Conservation (phyloP, 768 basidiomycete species). For the Pleurotus tuber-regium region DNA sequence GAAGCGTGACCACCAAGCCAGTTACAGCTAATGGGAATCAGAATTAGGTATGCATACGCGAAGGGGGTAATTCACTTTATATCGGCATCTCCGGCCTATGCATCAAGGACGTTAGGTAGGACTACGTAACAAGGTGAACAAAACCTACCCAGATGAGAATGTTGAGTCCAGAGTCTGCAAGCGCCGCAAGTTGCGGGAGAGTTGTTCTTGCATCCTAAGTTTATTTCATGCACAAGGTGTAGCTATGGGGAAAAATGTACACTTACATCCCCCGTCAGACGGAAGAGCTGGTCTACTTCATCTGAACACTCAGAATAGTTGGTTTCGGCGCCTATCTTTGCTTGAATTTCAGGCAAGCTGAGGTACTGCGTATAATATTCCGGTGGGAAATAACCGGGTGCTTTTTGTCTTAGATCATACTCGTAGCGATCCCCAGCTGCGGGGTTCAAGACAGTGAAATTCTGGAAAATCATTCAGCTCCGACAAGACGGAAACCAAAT, state of each 20-base stretch:
- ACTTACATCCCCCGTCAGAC: conserved; percentile 55
- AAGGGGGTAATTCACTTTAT: conserved; percentile 49
- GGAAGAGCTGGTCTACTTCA: conserved; percentile 39
- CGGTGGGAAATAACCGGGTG: conserved; percentile 54
- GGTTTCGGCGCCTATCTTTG: conserved; percentile 49
- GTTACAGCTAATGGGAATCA: conserved; percentile 40
- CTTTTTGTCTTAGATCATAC: conserved; percentile 58
- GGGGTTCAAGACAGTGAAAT: conserved; percentile 44
- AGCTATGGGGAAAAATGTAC: neutral
- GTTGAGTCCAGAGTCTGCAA: conserved; percentile 41
- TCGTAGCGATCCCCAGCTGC: conserved; percentile 52
- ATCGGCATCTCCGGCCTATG: conserved; percentile 50
- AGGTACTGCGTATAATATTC: conserved; percentile 53
- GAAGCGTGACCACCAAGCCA: conserved; percentile 46
- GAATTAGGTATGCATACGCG: neutral
- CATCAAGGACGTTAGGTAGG: too few species aligned
- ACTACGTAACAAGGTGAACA: too few species aligned
- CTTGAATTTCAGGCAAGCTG: conserved; percentile 27
- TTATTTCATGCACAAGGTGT: neutral
- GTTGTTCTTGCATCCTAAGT: conserved; percentile 57
- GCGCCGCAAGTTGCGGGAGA: conserved; percentile 45
- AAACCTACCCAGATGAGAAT: conserved; percentile 53
- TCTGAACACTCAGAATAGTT: conserved; percentile 49
- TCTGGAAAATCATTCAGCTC: conserved; percentile 23
- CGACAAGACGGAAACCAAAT: neutral